Evolutionary conservation across 805 yeast species (phyloP).

Genomic region (Cyberlindnera maritima): DNA sequence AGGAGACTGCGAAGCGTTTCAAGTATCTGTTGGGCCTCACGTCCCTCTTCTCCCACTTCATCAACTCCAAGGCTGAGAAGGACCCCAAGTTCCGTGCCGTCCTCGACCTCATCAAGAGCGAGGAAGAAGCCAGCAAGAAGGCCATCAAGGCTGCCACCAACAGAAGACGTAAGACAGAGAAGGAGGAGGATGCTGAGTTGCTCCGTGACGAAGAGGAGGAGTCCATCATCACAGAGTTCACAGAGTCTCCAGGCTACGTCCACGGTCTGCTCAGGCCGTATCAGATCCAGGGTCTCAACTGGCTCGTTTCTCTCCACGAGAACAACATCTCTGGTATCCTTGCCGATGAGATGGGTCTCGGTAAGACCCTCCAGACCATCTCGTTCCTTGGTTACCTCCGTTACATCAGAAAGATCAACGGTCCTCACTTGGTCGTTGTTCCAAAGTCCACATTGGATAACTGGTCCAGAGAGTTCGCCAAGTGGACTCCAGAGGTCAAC

Average conservation of each 20-base stretch:
- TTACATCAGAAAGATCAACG: conserved; percentile 54
- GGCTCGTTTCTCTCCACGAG: conserved; percentile 68
- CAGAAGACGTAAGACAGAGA: conserved; percentile 70
- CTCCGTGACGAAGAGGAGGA: conserved; percentile 48
- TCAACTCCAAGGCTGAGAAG: conserved; percentile 58
- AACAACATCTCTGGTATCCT: conserved; percentile 71
- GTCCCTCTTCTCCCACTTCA: conserved; percentile 64
- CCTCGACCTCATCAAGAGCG: conserved; percentile 39
- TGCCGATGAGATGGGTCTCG: conserved; percentile 87
- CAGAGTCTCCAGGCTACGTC: conserved; percentile 79
- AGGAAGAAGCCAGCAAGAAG: conserved; percentile 20
- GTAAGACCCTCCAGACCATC: conserved; percentile 78
- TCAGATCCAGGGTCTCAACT: conserved; percentile 78
- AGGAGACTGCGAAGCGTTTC: conserved; percentile 64
- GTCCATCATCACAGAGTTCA: conserved; percentile 55
- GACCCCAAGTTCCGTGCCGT: conserved; percentile 57
- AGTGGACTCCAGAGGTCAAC: conserved; percentile 78
- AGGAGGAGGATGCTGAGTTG: conserved; percentile 75
- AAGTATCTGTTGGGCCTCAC: conserved; percentile 65
- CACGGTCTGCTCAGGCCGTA: conserved; percentile 67
- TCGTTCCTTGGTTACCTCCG: conserved; percentile 67
- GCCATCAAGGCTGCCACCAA: conserved; percentile 36
- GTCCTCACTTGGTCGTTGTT: conserved; percentile 74
- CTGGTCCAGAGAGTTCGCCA: conserved; percentile 74
- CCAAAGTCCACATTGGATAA: conserved; percentile 81